Evolutionary conservation across 768 basidiomycete species (phyloP), one percentile per base, ranked within the genome.

Genomic region (Mycena belliarum): DNA sequence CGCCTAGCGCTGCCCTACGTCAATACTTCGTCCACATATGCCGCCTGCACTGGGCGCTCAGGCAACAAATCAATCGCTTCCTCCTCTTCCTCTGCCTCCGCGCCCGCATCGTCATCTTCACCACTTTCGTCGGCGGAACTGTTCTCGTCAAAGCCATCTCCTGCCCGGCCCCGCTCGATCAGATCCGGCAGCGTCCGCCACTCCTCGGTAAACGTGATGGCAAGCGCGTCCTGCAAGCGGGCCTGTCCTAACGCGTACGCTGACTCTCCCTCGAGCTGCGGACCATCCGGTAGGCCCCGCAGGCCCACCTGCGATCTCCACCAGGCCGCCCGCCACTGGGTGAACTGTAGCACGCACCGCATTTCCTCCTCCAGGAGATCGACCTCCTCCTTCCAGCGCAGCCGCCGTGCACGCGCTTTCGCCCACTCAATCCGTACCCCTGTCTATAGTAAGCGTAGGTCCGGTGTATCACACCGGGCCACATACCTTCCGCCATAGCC

Each of bases 331-430:
- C 21, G 46, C 46, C 46, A 48, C 14, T 2, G 3, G 3, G 33
- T 3, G 29, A 48, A 48, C 23, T 21, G 29, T 2, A 21, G 26
- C n/a, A 48, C 15, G 3, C 46, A 20, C 2, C 18, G n/a, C 46
- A 33, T 33, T 28, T 47, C 46, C 14, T 48, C 46, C 29, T 48
- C 46, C n/a, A 48, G 46, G n/a, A 48, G 46, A 14, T 48, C 46
- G n/a, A 49, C 33, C 48, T 70, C 69, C 42, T 70, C 68, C 4
- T 14, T 14, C 68, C 68, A 70, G 2, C 65, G 52, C 45, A 55
- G n/a, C 3, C 50, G 42, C 20, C 66, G 51, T 2, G 68, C 66
- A 14, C 58, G 61, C 4, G 65, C 20, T 45, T 64, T 67, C 20
- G 63, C 61, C 66, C 68, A 70, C 24, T 69, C 66, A 21, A 70